Evolutionary conservation across 345 rosid genomes (phyloP).

Genomic region (Salix brachista): DNA sequence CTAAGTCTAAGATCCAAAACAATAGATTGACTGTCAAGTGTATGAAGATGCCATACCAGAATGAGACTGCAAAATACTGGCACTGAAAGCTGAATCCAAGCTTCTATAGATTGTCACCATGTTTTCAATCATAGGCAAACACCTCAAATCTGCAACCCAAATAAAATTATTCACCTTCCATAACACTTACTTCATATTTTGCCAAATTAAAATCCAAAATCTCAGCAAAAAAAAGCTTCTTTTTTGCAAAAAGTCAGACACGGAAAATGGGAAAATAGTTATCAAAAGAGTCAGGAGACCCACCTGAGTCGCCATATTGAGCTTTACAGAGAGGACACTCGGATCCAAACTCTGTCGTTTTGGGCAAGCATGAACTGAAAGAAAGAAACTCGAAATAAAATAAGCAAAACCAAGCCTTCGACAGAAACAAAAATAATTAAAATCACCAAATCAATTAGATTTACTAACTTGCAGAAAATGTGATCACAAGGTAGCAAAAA

Average conservation of each 20-base stretch:
- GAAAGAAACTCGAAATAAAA: neutral
- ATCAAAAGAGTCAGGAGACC: neutral
- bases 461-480: constrained; percentile 65
- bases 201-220: too few species aligned
- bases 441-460: neutral
- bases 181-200: too few species aligned
- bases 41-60: constrained; percentile 22
- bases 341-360: constrained; percentile 24
- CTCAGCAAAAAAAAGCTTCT: too few species aligned
- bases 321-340: constrained; percentile 58
- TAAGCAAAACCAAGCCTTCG: neutral
- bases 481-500: constrained; percentile 77
- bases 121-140: constrained; percentile 49
- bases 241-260: too few species aligned
- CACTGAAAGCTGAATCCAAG: constrained; percentile 46
- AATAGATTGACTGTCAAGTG: neutral
- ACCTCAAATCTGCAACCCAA: constrained; percentile 47
- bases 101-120: constrained; percentile 59
- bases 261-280: neutral
- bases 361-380: constrained; percentile 55
- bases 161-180: too few species aligned
- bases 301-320: constrained; percentile 37
- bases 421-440: neutral
- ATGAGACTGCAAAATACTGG: constrained; percentile 27
- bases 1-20: too few species aligned